Conservation (phyloP, 306 rosid genomes). For the Luffa aegyptiaca region DNA sequence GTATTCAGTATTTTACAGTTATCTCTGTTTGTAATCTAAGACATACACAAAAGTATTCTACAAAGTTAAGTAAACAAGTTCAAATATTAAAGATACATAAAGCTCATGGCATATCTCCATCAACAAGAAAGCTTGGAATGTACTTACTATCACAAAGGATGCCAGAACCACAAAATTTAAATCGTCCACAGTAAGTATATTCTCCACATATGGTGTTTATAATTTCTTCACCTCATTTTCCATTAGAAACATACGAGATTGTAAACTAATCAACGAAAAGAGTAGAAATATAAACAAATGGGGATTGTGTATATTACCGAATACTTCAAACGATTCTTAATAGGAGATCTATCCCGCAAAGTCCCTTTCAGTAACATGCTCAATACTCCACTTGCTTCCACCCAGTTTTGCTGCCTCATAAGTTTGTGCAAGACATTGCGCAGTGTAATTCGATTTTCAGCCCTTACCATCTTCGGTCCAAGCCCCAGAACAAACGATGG, state of each 20-base stretch:
- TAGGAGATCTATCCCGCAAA: conserved; percentile 28
- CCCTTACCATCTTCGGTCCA: conserved; percentile 33
- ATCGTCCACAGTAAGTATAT: not conserved
- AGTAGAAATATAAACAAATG: not conserved
- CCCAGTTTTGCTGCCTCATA: conserved; percentile 43
- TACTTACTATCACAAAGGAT: not conserved
- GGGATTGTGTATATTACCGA: conserved; percentile 23
- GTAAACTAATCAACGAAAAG: not conserved
- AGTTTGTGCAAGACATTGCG: conserved; percentile 30
- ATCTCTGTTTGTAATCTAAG: not conserved
- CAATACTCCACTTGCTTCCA: conserved; percentile 51
- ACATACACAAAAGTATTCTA: not conserved
- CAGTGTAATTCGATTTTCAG: conserved; percentile 35
- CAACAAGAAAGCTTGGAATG: not conserved
- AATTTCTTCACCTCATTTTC: not conserved
- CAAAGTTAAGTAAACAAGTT: not conserved
- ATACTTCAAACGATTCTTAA: conserved; percentile 50
- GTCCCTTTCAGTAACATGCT: conserved; percentile 46
- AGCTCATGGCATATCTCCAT: not conserved
- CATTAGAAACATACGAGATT: not conserved
- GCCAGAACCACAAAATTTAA: not conserved
- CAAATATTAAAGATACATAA: not conserved
- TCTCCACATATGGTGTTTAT: not conserved
- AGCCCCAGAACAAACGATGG: conserved; percentile 44
- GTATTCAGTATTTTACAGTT: not conserved